Conservation (phyloP, 192 early-diverging fungal genomes). For the Coemansia sp. region DNA sequence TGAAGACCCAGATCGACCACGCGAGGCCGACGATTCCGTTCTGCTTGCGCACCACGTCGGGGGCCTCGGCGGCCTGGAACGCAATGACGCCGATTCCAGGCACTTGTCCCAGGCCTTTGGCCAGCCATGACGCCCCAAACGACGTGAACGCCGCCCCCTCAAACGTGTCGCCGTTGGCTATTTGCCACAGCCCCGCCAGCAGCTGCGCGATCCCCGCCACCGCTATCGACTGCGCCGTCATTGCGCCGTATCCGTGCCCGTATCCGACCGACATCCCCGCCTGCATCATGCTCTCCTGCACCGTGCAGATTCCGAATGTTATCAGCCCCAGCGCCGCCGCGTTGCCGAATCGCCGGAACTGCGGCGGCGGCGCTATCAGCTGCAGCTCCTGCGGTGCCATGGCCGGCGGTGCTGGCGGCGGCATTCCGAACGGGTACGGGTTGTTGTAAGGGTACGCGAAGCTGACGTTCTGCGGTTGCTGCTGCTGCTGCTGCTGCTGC, state of each 20-base stretch:
- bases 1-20: conserved; percentile 51
- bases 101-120: conserved; percentile 34
- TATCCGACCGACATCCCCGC: conserved; percentile 51
- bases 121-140: conserved; percentile 50
- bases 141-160: conserved; percentile 52
- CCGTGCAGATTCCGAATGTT: conserved; percentile 48
- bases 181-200: conserved; percentile 42
- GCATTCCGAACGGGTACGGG: not conserved
- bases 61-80: conserved; percentile 28
- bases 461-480: not conserved
- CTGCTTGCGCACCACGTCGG: conserved; percentile 31
- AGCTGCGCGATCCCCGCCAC: conserved; percentile 49
- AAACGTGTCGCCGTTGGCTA: conserved; percentile 55
- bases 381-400: conserved; percentile 33
- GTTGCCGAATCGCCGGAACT: conserved; percentile 54
- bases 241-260: conserved; percentile 29
- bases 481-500: not conserved
- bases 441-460: not conserved
- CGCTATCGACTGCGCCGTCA: conserved; percentile 35
- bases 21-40: conserved; percentile 31
- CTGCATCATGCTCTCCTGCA: conserved; percentile 49
- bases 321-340: conserved; percentile 47
- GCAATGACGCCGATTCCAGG: conserved; percentile 37
- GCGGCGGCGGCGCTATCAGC: conserved; percentile 42
- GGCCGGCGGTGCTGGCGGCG: not conserved